These are phyloP conservation scores for Leptographium wingfieldii DNA, from an alignment of 2,329 filamentous ascomycete genomes.

Conservation along the genomic window DNA sequence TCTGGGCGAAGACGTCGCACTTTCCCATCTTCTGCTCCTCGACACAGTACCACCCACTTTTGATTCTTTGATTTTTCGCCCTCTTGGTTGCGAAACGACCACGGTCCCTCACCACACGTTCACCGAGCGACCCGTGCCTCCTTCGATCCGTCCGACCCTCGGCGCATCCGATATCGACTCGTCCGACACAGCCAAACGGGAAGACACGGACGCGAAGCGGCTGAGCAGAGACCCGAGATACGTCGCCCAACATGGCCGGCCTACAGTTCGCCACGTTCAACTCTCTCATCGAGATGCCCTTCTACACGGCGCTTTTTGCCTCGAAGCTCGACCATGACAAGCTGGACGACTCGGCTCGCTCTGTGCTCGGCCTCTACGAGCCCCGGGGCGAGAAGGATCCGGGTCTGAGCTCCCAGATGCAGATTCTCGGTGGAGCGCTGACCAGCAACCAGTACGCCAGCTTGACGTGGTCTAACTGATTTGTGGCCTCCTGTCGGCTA, in stretches of 20 bases:
- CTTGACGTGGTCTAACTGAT: not conserved
- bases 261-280: slow-evolving; percentile 75
- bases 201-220: not conserved
- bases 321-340: slow-evolving; percentile 96
- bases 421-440: slow-evolving; percentile 77
- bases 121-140: not conserved
- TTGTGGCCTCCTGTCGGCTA: not conserved
- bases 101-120: not conserved
- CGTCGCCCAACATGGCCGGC: slow-evolving; percentile 29
- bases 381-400: slow-evolving; percentile 58
- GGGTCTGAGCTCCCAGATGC: slow-evolving; percentile 73
- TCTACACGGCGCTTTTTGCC: slow-evolving; percentile 84
- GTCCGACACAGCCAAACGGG: not conserved
- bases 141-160: not conserved
- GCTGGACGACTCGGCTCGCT: slow-evolving; percentile 83
- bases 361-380: slow-evolving; percentile 80
- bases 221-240: not conserved
- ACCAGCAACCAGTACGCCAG: slow-evolving; percentile 64
- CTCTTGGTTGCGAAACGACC: not conserved
- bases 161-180: not conserved
- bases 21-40: not conserved
- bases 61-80: not conserved
- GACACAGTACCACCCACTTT: not conserved
- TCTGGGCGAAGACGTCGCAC: not conserved
- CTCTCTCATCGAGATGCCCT: slow-evolving; percentile 89